A percentile compares a stretch with the other conserved stretches of the same genome.
Evolutionary conservation across 2,329 filamentous ascomycete genomes (phyloP).

Genomic region (Orbilia oligospora): DNA sequence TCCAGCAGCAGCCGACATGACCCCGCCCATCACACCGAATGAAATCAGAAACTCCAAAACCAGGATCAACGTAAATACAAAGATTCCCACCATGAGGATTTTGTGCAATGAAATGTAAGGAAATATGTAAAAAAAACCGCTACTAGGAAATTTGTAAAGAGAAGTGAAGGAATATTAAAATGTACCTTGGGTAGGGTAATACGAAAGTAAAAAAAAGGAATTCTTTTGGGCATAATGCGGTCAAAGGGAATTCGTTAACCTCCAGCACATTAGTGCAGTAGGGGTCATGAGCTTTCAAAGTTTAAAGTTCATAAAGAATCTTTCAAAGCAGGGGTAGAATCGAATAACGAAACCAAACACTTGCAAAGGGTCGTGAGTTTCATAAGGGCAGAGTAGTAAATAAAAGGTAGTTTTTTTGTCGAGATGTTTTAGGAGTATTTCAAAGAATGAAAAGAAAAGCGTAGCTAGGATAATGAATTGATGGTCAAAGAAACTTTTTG

Average conservation of each 20-base stretch:
- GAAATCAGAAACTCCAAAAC: slow-evolving; percentile 50
- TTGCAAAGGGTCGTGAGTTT: slow-evolving; percentile 54
- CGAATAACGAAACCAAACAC: slow-evolving; percentile 59
- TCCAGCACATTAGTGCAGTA: slow-evolving; percentile 27
- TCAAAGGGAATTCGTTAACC: slow-evolving; percentile 54
- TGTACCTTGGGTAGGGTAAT: not conserved
- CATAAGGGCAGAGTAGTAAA: slow-evolving; percentile 22
- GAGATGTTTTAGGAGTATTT: slow-evolving; percentile 38
- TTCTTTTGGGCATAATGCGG: slow-evolving; percentile 33
- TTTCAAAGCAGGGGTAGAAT: slow-evolving; percentile 50
- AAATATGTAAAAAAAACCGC: slow-evolving; percentile 11
- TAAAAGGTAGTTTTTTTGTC: slow-evolving; percentile 15
- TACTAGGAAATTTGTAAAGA: slow-evolving; percentile 26
- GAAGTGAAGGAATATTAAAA: slow-evolving; percentile 42
- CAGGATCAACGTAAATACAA: slow-evolving; percentile 49
- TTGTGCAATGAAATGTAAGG: not conserved
- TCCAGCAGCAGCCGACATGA: slow-evolving; percentile 16
- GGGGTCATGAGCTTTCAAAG: slow-evolving; percentile 10
- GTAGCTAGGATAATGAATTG: slow-evolving; percentile 43
- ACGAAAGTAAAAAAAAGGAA: slow-evolving; percentile 4
- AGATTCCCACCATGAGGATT: slow-evolving; percentile 42
- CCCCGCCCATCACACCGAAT: slow-evolving; percentile 12
- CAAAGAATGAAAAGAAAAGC: slow-evolving; percentile 14
- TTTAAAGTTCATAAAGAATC: slow-evolving; percentile 34
- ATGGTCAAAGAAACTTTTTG: slow-evolving; percentile 46